A percentile compares a stretch with the other conserved stretches of the same genome.
Conservation (phyloP, 345 rosid species). For the Populus alba region DNA sequence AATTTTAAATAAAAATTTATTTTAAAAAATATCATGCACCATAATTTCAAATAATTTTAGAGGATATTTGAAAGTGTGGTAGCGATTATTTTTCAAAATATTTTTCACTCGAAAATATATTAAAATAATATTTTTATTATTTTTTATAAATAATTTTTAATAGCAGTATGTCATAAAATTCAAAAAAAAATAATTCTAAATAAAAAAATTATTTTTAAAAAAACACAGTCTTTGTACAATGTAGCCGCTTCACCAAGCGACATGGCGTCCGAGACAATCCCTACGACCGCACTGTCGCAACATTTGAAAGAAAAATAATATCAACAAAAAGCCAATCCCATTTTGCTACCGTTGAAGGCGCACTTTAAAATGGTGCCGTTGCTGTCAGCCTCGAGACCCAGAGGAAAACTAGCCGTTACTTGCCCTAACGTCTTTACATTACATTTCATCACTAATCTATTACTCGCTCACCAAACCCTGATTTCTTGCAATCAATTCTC, state of each 20-base stretch:
- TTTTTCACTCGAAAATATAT: too few relatives aligned
- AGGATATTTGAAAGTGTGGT: accelerated
- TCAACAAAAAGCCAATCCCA: neutral
- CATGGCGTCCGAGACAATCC: neutral
- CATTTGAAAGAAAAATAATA: neutral
- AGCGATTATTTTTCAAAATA: too few relatives aligned
- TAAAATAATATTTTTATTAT: too few relatives aligned
- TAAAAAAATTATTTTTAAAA: too few relatives aligned
- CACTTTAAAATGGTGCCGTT: conserved; percentile 22
- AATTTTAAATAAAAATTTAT: too few relatives aligned
- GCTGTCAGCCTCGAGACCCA: conserved; percentile 8
- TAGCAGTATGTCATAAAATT: too few relatives aligned
- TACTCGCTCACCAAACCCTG: neutral
- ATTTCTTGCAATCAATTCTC: neutral
- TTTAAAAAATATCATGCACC: too few relatives aligned
- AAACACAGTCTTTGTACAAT: neutral
- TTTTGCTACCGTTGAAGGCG: conserved; percentile 23
- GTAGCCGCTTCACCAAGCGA: neutral
- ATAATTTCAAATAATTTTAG: too few relatives aligned
- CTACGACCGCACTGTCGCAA: neutral
- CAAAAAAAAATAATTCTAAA: too few relatives aligned
- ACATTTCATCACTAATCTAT: conserved; percentile 6
- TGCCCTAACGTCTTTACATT: neutral
- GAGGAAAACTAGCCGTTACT: conserved; percentile 49
- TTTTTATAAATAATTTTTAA: too few relatives aligned